Evolutionary conservation across 352 stramenopile species (phyloP).

Genomic region (Peronospora destructor): DNA sequence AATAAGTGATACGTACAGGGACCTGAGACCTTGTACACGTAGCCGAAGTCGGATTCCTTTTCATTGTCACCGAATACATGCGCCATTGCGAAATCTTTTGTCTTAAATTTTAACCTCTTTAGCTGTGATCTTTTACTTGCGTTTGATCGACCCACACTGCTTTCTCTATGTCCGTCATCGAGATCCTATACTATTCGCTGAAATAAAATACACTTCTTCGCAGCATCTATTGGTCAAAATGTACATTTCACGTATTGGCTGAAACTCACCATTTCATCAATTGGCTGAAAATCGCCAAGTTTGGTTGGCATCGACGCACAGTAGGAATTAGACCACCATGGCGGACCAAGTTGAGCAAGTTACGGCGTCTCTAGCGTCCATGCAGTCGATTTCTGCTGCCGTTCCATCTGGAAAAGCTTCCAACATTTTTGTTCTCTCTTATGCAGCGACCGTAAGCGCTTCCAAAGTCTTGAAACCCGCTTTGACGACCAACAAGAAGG

Average conservation of each 20-base stretch:
- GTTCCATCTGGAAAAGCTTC: background rate
- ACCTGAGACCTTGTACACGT: constrained; percentile 98
- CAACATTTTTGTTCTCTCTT: background rate
- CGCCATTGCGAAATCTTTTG: constrained; percentile 45
- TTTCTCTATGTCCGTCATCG: no score
- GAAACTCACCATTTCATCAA: constrained; percentile 14
- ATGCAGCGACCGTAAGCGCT: constrained; percentile 10
- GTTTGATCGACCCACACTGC: constrained; percentile 11
- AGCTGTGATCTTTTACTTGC: constrained; percentile 42
- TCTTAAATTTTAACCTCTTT: constrained; percentile 5
- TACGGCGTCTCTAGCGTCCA: constrained; percentile 14
- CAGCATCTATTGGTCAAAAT: constrained; percentile 2
- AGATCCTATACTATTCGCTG: constrained; percentile 3
- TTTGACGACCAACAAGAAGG: constrained; percentile 44
- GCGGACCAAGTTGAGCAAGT: constrained; percentile 23
- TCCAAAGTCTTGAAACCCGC: background rate
- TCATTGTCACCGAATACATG: constrained; percentile 83
- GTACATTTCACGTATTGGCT: no score
- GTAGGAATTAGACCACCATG: constrained; percentile 17
- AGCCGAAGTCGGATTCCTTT: constrained; percentile 95
- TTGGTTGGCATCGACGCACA: constrained; percentile 38
- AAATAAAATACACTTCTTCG: constrained; percentile 3
- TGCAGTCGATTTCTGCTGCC: constrained; percentile 10
- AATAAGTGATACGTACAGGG: constrained; percentile 68
- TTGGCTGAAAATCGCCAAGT: constrained; percentile 25